Base-by-base conservation (phyloP, 441 rosid genomes). In the Mallotus repandus region DNA sequence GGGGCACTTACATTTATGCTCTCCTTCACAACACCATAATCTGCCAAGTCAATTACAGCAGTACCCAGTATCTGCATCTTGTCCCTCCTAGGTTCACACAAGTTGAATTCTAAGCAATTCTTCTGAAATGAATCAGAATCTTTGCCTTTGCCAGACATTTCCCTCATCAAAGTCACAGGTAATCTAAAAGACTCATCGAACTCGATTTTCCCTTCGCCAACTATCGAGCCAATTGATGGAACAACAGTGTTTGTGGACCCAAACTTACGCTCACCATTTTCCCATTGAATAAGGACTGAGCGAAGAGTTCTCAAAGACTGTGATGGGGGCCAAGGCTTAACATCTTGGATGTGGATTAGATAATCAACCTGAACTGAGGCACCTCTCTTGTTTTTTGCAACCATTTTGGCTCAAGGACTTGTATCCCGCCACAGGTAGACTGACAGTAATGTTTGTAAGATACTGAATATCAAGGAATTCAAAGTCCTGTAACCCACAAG, bases 251-350 rank as follows among this genome's bases (percentile, higher is more conserved):
- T 81, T 12, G 99, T 93, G 13, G 97, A 87, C 18, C 98, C 97
- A 2, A 92, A 85, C 43, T 60, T 84, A 63, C 88, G 89, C 61
- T 86, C 93, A 60, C 98, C 93, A 46, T 93, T 88, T 83, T 90
- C 97, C 99, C 99, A 96, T 49, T 89, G 99, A 62, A 96, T 83
- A 14, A 91, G 68, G 70, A 90, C 97, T 7, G 99, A 90, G 60
- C 97, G 93, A 4, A 96, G 87, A 25, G 97, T 89, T 77, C 88
- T 80, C 62, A 96, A 87, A 11, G 99, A 91, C 76, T 96, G 98
- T 48, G 99, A 91, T 32, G 99, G 99, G 7, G 99, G 99, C 99
- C 99, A 96, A 45, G 97, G 99, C 82, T 88, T 93, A 87, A 96
- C 80, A 64, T 96, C 97, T 77, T 86, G 91, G 82, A 96, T 81